These are phyloP conservation scores for Aureobasidium lini DNA, from an alignment of 2,329 filamentous ascomycete genomes.

Conservation along the genomic window DNA sequence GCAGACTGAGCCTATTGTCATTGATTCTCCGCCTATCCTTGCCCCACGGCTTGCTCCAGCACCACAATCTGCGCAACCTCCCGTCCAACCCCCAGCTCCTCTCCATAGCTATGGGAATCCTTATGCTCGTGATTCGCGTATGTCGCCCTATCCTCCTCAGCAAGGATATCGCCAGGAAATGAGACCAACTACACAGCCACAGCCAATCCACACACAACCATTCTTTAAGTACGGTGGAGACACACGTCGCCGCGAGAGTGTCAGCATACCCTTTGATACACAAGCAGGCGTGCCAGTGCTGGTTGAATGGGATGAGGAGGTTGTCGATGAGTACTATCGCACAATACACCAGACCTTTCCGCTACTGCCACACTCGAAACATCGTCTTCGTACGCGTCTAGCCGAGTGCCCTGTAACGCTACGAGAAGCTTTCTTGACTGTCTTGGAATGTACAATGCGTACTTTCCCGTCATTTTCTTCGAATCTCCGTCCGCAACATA, in stretches of 20 bases:
- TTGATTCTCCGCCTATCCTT: background rate
- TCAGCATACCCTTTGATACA: constrained; percentile 23
- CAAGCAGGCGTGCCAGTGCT: constrained; percentile 19
- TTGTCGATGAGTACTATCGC: constrained; percentile 49
- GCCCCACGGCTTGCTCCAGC: constrained; percentile 4
- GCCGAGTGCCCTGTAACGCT: constrained; percentile 49
- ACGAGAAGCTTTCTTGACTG: constrained; percentile 57
- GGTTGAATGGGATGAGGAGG: constrained; percentile 40
- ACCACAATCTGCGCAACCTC: background rate
- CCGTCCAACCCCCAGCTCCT: background rate
- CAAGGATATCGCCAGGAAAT: background rate
- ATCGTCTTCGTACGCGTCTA: constrained; percentile 50
- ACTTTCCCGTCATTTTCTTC: constrained; percentile 39
- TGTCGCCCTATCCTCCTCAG: background rate
- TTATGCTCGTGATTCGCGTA: background rate
- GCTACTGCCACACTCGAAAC: constrained; percentile 53
- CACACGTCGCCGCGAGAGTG: constrained; percentile 22
- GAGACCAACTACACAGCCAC: background rate
- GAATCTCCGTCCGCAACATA: constrained; percentile 27
- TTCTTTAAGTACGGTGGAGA: constrained; percentile 26
- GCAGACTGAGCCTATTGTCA: constrained; percentile 3
- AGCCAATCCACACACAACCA: constrained; percentile 19
- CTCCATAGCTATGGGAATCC: background rate
- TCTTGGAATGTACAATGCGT: constrained; percentile 53
- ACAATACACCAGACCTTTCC: constrained; percentile 61